Conservation (phyloP, 257 asterid species). For the Ballota nigra region DNA sequence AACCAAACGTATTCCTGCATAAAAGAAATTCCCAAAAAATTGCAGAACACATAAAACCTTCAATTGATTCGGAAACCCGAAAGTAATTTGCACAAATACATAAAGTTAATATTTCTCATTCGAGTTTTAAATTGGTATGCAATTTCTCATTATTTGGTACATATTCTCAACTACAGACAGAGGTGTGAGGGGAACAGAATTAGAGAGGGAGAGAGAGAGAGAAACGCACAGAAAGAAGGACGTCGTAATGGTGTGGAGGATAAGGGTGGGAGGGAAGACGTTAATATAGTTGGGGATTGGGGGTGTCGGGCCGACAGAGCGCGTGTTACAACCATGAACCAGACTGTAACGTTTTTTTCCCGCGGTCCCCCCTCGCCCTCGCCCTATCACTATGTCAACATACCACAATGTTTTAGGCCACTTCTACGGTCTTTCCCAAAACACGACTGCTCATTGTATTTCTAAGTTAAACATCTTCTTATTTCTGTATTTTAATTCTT, state of each 20-base stretch:
- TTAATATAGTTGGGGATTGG: constrained; percentile 25
- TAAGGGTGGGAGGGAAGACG: constrained; percentile 16
- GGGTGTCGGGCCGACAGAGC: not conserved
- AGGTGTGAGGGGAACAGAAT: not conserved
- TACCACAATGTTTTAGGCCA: too few relatives aligned
- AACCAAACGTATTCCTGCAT: not conserved
- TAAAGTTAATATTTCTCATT: not conserved
- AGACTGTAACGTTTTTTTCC: too few relatives aligned
- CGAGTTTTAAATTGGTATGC: not conserved
- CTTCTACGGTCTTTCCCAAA: too few relatives aligned
- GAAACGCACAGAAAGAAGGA: constrained; percentile 16
- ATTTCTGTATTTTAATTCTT: too few relatives aligned
- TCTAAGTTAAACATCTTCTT: too few relatives aligned
- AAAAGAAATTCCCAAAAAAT: not conserved
- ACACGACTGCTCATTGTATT: too few relatives aligned
- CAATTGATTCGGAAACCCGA: too few relatives aligned
- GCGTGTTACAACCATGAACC: too few relatives aligned
- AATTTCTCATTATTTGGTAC: not conserved
- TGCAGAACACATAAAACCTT: too few relatives aligned
- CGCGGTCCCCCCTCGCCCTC: too few relatives aligned
- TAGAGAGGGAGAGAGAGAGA: not conserved
- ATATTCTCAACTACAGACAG: not conserved
- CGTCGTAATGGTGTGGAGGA: constrained; percentile 20
- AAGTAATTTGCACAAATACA: too few relatives aligned
- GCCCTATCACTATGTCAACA: too few relatives aligned